Base-by-base conservation (phyloP, 2,329 filamentous ascomycete species). In the Elsinoe perseae region DNA sequence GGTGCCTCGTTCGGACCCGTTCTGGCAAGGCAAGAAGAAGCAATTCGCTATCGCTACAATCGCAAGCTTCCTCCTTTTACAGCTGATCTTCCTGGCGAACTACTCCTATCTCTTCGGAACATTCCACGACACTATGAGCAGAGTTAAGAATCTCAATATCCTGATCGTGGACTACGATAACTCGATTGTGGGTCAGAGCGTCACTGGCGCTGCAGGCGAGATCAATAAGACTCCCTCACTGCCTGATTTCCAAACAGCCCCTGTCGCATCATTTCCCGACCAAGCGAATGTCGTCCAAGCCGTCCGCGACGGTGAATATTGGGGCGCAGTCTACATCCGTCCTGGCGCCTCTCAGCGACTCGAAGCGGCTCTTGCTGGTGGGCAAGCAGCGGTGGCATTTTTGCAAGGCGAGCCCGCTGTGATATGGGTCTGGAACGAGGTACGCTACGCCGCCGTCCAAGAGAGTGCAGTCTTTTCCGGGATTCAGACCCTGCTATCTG, bases 351-450 rank as follows among this genome's bases (percentile, higher is more conserved):
- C 73, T 0, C 59, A 60, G 2, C 64, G 66, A 3, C 64, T 78
- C 1, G 56, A 63, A 14, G 63, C 66, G 10, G 73, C 72, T 0
- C 58, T 77, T 4, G 57, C 64, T 3, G 69, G 69, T 18, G 68
- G 66, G 20, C 50, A 64, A 1, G 64, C 68, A 2, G 66, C 68
- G 1, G 56, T 64, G 4, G 59, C 57, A 0, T 77, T 76, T 61
- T 65, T 75, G 50, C 54, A 62, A 3, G 59, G 57, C 27, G 57
- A 72, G 50, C 28, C 28, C 28, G 66, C 71, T 2, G 58, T 77
- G 1, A 69, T 67, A 6, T 70, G 72, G 38, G 64, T 76, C 56
- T 77, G 73, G 72, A 77, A 77, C 58, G 69, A 74, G 59, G 73
- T 71, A 6, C 69, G 71, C 7, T 77, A 77, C 61, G 61, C 74